Evolutionary conservation across 2,329 filamentous ascomycete species (phyloP), one percentile per base, ranked within the genome.

Genomic region (Fusarium albosuccineum): DNA sequence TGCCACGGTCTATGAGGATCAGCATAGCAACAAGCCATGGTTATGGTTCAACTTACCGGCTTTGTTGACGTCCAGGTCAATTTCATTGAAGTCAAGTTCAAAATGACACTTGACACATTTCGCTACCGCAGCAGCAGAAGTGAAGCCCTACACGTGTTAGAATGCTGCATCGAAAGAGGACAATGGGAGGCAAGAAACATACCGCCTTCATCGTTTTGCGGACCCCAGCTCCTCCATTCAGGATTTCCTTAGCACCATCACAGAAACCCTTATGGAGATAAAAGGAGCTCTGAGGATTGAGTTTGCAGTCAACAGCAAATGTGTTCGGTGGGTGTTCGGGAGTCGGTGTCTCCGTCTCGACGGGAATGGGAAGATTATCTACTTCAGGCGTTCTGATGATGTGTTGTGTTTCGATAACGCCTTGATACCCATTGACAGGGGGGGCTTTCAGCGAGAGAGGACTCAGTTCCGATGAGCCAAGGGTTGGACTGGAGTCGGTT

Each of bases 231-330:
- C 81, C 82, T 1, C 86, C 86, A 36, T 78, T 77, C 29, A 82
- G 74, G 2, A 83, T 81, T 14, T 85, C 83, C 46, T 82, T 82
- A 7, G 86, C 86, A 1, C 86, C 86, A 17, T 83, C 80, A 42
- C 86, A 88, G 67, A 88, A 87, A 2, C 85, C 85, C 56, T 85
- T 86, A 37, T 84, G 76, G 9, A 82, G 75, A 50, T 84, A 82
- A 64, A 87, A 87, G 0, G 85, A 87, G 66, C 84, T 86, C 9
- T 75, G 64, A 3, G 71, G 62, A 9, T 75, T 80, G 36, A 87
- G 85, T 6, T 69, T 79, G 66, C 80, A 83, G 45, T 83, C 81
- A 26, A 70, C 34, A 4, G 55, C 64, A 55, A 61, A 65, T 2
- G 72, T 65, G 26, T 73, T 73, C 9, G 67, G 65, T 26, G 55